phyloP scores from a whole-genome alignment of 495 filamentous ascomycete species.

The Hypoxylon perforatum region DNA sequence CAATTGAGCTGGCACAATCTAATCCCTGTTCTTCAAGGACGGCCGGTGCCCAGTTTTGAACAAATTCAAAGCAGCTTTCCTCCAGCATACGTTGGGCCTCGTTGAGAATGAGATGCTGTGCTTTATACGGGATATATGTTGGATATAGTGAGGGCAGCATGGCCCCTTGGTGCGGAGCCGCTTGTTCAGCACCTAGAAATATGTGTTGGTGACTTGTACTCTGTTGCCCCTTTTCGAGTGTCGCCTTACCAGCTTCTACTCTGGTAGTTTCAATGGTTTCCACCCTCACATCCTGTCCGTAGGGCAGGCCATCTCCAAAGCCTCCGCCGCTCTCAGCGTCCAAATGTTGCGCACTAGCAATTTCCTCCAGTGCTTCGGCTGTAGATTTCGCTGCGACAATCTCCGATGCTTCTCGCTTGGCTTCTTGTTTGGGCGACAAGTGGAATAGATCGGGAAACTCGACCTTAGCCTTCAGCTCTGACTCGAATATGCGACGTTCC shows the following conservation, averaged over 20 bases:
- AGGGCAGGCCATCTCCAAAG: constrained; percentile 9
- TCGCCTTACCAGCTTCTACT: not conserved
- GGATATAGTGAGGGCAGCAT: constrained; percentile 49
- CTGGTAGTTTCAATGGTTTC: constrained; percentile 1
- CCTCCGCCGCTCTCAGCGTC: constrained; percentile 18
- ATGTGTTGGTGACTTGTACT: not conserved
- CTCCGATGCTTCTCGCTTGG: constrained; percentile 42
- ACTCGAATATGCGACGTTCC: constrained; percentile 45
- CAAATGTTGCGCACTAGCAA: constrained; percentile 31
- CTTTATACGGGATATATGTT: constrained; percentile 53
- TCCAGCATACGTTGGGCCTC: constrained; percentile 52
- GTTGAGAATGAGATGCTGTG: constrained; percentile 53
- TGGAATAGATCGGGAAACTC: constrained; percentile 51
- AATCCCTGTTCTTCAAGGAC: constrained; percentile 45
- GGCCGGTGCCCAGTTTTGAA: constrained; percentile 47
- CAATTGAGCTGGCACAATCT: constrained; percentile 53
- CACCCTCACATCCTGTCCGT: constrained; percentile 11
- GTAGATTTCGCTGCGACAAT: constrained; percentile 41
- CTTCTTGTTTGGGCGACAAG: constrained; percentile 37
- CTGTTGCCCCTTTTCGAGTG: not conserved
- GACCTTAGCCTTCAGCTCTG: constrained; percentile 47
- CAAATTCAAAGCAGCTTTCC: constrained; percentile 56
- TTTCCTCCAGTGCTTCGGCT: constrained; percentile 44
- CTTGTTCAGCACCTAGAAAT: constrained; percentile 15
- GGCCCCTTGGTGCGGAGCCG: constrained; percentile 6